A percentile compares a stretch with the other conserved stretches of the same genome.
phyloP scores from a whole-genome alignment of 441 rosid species.

The Populus hybrid region DNA sequence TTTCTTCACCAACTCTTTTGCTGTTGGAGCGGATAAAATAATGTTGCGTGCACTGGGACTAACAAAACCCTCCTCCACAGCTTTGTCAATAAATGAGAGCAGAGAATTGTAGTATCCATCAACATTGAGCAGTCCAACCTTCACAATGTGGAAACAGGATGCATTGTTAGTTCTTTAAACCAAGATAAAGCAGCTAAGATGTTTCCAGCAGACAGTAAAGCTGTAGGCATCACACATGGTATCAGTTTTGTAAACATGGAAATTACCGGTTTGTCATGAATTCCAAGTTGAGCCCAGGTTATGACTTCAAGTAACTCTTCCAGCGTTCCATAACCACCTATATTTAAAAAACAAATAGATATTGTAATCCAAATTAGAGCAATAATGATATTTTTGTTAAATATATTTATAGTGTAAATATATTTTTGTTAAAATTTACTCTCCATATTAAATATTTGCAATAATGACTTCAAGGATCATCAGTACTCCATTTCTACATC shows the following conservation, averaged over 20 bases:
- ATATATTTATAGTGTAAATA: background rate
- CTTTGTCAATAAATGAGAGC: conserved; percentile 81
- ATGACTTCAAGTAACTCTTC: conserved; percentile 96
- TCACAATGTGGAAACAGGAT: conserved; percentile 19
- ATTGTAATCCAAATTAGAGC: background rate
- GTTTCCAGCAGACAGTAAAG: background rate
- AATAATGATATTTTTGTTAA: too few species aligned
- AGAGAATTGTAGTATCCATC: conserved; percentile 92
- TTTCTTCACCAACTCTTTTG: conserved; percentile 71
- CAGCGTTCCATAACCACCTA: conserved; percentile 97
- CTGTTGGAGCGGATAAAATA: conserved; percentile 71
- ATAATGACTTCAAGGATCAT: background rate
- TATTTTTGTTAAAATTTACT: background rate
- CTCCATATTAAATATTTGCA: background rate
- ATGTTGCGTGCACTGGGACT: conserved; percentile 79
- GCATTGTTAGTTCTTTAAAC: conserved; percentile 10
- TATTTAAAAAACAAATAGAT: background rate
- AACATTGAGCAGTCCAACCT: conserved; percentile 94
- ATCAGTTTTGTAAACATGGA: background rate
- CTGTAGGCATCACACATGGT: background rate
- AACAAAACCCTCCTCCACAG: conserved; percentile 94
- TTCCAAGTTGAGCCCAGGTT: conserved; percentile 97
- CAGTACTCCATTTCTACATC: background rate
- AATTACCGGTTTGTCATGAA: conserved; percentile 92
- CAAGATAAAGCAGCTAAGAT: background rate